Base-by-base conservation (phyloP, 495 filamentous ascomycete genomes). In the Xanthoparmelia taractica region DNA sequence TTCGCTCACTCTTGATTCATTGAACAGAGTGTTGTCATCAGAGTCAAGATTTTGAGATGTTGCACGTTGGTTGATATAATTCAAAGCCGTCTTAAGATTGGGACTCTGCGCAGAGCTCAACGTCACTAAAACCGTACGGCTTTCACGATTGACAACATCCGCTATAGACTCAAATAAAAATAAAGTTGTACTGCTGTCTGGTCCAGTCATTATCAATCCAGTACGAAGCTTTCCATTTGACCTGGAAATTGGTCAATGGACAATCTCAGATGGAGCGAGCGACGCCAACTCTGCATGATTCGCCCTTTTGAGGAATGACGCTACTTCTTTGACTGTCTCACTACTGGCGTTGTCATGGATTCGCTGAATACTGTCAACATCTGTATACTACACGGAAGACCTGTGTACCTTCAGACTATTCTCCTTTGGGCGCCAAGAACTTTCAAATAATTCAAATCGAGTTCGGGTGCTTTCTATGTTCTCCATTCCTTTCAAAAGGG, bases 21-120 rank as follows among this genome's bases (percentile, higher is more conserved):
- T 68, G n/a, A 69, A 63, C 27, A 55, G 15, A 25, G 20, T 20
- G 54, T 41, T 60, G 70, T 65, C 68, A 48, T 68, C 71, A 61
- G 78, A 74, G 52, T 78, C 78, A 4, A 76, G 74, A 59, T 75
- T 76, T n/a, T 79, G 82, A 31, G 80, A 82, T n/a, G 81, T 86
- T 17, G 82, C 84, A 67, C 86, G 84, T 66, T 83, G 83, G 69
- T 96, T 96, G 47, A 97, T 83, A 69, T 87, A 88, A 72, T 91
- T 96, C 66, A 97, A 73, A 4, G 83, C 79, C 7, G 84, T 84
- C 75, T 96, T 97, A 37, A 98, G 75, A 70, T 94, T 97, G 12
- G 85, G 77, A 40, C 84, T 86, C 70, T 96, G 89, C 27, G 82
- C 86, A 2, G 92, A 91, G 37, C 88, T 84, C 36, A 97, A 70